phyloP scores from a whole-genome alignment of 768 basidiomycete species.

The Hypsizygus marmoreus region DNA sequence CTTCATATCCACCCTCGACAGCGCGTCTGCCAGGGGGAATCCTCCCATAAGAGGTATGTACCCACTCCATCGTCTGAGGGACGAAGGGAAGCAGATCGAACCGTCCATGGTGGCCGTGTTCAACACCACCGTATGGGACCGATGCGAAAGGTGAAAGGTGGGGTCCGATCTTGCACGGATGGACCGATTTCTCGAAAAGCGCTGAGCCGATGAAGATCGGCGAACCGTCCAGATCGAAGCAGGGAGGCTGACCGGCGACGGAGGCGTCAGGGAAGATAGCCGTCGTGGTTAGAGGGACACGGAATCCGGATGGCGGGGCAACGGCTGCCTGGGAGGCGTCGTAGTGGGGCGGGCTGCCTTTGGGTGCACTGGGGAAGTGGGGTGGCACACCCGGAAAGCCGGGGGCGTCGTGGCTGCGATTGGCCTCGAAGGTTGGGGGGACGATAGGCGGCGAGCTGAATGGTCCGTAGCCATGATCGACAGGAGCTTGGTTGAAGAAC shows the following conservation, averaged over 20 bases:
- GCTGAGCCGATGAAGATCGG: conserved; percentile 78
- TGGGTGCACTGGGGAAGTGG: conserved; percentile 1
- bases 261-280: conserved; percentile 44
- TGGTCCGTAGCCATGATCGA: conserved; percentile 8
- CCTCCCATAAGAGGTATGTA: conserved; percentile 58
- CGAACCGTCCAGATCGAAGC: conserved; percentile 58
- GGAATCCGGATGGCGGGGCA: conserved; percentile 66
- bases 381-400: conserved; percentile 18
- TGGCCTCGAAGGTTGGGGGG: conserved; percentile 19
- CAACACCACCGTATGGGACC: conserved; percentile 66
- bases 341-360: neutral
- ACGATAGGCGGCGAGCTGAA: conserved; percentile 25
- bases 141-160: conserved; percentile 50
- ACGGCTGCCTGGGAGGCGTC: conserved; percentile 13
- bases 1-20: conserved; percentile 78
- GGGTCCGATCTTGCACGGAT: conserved; percentile 82
- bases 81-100: conserved; percentile 78
- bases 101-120: conserved; percentile 61
- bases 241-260: conserved; percentile 52
- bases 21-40: conserved; percentile 60
- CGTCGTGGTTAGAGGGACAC: conserved; percentile 52
- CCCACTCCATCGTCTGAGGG: conserved; percentile 72
- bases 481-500: conserved; percentile 9
- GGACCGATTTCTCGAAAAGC: conserved; percentile 64
- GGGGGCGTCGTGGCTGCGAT: conserved; percentile 12